A percentile compares a stretch with the other conserved stretches of the same genome.
These are phyloP conservation scores for Cercospora beticola DNA, from an alignment of 2,329 filamentous ascomycete genomes.

Conservation along the genomic window DNA sequence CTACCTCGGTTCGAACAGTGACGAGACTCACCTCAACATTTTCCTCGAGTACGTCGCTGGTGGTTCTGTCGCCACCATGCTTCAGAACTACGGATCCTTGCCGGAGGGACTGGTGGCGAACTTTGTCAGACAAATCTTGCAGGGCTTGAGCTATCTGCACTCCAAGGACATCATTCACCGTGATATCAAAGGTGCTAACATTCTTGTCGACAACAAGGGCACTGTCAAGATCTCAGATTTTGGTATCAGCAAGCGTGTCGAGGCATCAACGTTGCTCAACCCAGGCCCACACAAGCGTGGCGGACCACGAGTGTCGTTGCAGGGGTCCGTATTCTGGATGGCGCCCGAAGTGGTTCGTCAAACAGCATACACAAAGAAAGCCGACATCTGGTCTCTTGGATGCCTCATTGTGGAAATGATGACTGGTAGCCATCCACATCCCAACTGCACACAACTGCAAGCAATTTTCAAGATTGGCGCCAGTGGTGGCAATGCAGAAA, in stretches of 20 bases:
- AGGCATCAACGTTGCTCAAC: conserved; percentile 77
- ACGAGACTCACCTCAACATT: conserved; percentile 92
- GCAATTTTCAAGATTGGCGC: conserved; percentile 96
- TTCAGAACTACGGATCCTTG: conserved; percentile 95
- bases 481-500: conserved; percentile 53
- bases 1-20: conserved; percentile 92
- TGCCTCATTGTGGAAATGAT: conserved; percentile 99
- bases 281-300: conserved; percentile 49
- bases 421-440: conserved; percentile 93
- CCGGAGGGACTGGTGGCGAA: conserved; percentile 91
- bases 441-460: conserved; percentile 93
- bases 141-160: conserved; percentile 89
- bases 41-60: conserved; percentile 99
- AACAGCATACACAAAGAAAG: conserved; percentile 96
- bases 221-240: conserved; percentile 99
- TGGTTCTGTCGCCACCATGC: conserved; percentile 96
- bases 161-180: conserved; percentile 94
- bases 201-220: conserved; percentile 97
- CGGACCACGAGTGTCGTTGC: conserved; percentile 71
- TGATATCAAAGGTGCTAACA: conserved; percentile 98
- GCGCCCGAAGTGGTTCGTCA: conserved; percentile 97
- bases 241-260: conserved; percentile 96
- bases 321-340: conserved; percentile 99
- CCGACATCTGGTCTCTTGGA: conserved; percentile 96
- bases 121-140: conserved; percentile 93